Base-by-base conservation (phyloP, 2,329 filamentous ascomycete genomes). In the Epichloe glyceriae region DNA sequence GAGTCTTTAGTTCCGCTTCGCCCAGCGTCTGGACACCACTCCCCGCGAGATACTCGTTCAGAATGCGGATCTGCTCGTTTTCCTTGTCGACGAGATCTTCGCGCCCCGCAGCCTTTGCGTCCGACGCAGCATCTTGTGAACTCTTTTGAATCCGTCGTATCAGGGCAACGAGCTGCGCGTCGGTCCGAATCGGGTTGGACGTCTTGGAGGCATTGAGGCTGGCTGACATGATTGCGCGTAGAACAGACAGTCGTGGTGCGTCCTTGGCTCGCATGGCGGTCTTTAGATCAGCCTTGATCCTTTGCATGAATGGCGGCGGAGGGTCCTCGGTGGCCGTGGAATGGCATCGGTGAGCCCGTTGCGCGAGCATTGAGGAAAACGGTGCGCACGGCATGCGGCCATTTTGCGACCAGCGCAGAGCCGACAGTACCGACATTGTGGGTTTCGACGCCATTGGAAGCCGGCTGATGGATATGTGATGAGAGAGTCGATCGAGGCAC, bases 171-270 rank as follows among this genome's bases (percentile, higher is more conserved):
- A 91, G 73, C 60, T 85, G 79, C 55, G 77, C 74, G 64, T 91
- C 85, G 20, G 80, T 86, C 50, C 70, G 72, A 61, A 90, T 79
- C n/a, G 86, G 86, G 39, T 70, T 72, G 39, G 74, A 62, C 14
- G 85, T 88, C 68, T 90, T 90, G 63, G 81, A 83, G 35, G 84
- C 82, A 66, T 89, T 90, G 58, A 83, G 81, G 54, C 85, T 80
- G 55, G 84, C 78, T 34, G 84, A 74, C 56, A 90, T 75, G 54
- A 90, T 70, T 40, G 74, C 66, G 57, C 86, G 83, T 46, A 91
- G 74, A 38, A 87, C 85, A 39, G 76, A 70, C 26, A 90, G 78
- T 2, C 83, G 80, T 26, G 78, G 70, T 26, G 73, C 67, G 61
- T 85, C 80, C 65, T 83, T 85, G 58, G 73, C 73, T 52, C 75